Evolutionary conservation across 345 rosid genomes (phyloP), one percentile per base, ranked within the genome.

Genomic region (Syzygium aqueum): DNA sequence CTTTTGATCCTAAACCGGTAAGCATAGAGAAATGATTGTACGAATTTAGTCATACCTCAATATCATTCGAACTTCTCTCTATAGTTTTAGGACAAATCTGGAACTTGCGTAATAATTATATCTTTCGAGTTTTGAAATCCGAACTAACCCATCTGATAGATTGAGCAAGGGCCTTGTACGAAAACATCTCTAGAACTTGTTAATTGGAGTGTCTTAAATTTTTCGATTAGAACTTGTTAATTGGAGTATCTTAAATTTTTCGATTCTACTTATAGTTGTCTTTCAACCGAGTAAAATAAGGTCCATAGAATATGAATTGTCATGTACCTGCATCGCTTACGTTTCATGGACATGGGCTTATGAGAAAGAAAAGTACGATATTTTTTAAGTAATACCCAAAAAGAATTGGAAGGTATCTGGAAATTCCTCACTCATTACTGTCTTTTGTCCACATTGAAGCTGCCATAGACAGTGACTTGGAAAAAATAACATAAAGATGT

Each of bases 41-140:
- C 30, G 19, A 30, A 13, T 61, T 61, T n/a, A 61, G 14, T 14
- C 30, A 61, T 61, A n/a, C 37, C 17, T 27, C 15, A 0, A 4
- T 25, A 6, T 59, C 73, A n/a, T 61, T 12, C n/a, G 10, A n/a
- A 61, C 17, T 61, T 61, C 73, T n/a, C 37, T 61, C 4, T 0
- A 5, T 59, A 57, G 28, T 25, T 25, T 3, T 27, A 27, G 8
- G 4, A 33, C n/a, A 13, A 19, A n/a, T n/a, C 9, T 5, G 0
- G 2, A 61, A 61, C 16, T n/a, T 4, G 3, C n/a, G 33, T 17
- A 13, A 61, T 16, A 61, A 61, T 15, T 3, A 61, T 1, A 2
- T 3, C 19, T 2, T 16, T n/a, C 19, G 19, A 0, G 37, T 3
- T 61, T n/a, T n/a, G 73, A 61, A 61, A 61, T 0, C 17, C 0